Percentiles rank a stretch among this genome's conserved stretches.
Evolutionary conservation across 73 alveolate genomes (phyloP).

Genomic region (Urostyla sp.): DNA sequence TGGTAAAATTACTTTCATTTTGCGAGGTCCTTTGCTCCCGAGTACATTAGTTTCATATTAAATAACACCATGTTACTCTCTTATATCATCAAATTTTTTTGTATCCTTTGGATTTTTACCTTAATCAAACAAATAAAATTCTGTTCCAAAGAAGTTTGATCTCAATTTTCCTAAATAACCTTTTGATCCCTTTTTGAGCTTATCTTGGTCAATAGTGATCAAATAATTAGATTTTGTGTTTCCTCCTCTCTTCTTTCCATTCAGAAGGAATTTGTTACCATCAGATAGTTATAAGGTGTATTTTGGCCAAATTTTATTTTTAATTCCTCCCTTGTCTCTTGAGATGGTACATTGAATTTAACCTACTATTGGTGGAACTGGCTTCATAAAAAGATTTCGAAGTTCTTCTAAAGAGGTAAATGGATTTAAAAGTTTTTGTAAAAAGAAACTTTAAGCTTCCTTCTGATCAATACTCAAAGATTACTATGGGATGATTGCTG

Average conservation of each 20-base stretch:
- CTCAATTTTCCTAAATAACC: conserved; percentile 87
- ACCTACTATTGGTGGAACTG: conserved; percentile 69
- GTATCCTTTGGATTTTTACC: conserved; percentile 89
- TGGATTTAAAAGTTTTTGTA: conserved; percentile 62
- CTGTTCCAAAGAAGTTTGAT: conserved; percentile 93
- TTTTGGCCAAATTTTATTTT: conserved; percentile 82
- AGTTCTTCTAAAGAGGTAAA: conserved; percentile 65
- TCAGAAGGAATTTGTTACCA: conserved; percentile 82
- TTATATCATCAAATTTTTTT: conserved; percentile 60
- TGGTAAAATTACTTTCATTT: conserved; percentile 86
- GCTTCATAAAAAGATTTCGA: conserved; percentile 54
- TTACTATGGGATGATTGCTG: conserved; percentile 21
- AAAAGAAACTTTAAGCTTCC: conserved; percentile 42
- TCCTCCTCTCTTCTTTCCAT: conserved; percentile 86
- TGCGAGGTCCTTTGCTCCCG: conserved; percentile 93
- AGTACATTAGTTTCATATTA: conserved; percentile 87
- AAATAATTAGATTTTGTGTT: conserved; percentile 85
- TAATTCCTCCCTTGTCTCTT: conserved; percentile 84
- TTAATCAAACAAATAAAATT: conserved; percentile 79
- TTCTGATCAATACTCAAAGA: conserved; percentile 4
- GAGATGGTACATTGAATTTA: conserved; percentile 80
- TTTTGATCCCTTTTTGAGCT: conserved; percentile 67
- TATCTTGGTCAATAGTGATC: conserved; percentile 78
- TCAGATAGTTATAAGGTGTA: conserved; percentile 83
- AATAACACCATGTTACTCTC: conserved; percentile 81